Evolutionary conservation across 345 rosid genomes (phyloP).

Genomic region (Hibiscus trionum): DNA sequence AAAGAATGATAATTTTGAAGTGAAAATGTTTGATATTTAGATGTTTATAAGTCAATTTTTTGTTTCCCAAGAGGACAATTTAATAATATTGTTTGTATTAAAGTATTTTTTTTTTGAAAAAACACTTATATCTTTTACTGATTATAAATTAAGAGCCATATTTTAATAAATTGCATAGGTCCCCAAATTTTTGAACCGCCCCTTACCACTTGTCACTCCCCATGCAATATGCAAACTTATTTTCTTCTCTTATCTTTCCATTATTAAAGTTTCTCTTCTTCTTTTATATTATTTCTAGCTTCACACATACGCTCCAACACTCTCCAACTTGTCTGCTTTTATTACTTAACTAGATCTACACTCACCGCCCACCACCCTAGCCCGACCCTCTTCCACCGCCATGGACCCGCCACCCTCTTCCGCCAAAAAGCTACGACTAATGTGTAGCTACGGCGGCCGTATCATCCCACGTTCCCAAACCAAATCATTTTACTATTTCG

Average conservation of each 20-base stretch:
- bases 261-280: not conserved
- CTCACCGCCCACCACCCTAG: not conserved
- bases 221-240: not conserved
- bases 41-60: too few species aligned
- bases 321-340: not conserved
- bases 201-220: not conserved
- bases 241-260: not conserved
- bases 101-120: too few species aligned
- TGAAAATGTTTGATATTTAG: too few species aligned
- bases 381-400: not conserved
- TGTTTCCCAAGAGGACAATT: too few species aligned
- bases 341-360: not conserved
- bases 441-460: constrained; percentile 82
- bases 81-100: too few species aligned
- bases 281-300: not conserved
- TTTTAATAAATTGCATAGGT: too few species aligned
- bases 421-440: constrained; percentile 66
- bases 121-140: too few species aligned
- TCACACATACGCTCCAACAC: not conserved
- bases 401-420: too few species aligned
- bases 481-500: constrained; percentile 49
- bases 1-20: too few species aligned
- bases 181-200: too few species aligned
- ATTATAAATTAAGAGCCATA: too few species aligned
- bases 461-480: constrained; percentile 39